phyloP scores from a whole-genome alignment of 306 rosid genomes.

The Carpinus viminea region DNA sequence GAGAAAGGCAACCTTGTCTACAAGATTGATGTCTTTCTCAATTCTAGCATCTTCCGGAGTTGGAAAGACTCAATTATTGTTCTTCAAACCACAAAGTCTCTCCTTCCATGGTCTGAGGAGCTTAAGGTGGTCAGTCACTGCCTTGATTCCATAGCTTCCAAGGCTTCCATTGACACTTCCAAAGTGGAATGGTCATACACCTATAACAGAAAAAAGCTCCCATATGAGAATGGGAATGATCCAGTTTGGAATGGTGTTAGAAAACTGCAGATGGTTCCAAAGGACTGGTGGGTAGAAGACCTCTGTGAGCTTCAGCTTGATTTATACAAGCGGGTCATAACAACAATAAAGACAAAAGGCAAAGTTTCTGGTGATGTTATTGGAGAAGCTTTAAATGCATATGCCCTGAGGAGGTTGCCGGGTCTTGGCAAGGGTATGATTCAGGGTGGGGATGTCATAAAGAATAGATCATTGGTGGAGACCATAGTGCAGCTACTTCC shows the following conservation, averaged over 20 bases:
- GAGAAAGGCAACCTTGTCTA: slow-evolving; percentile 92
- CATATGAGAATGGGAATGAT: slow-evolving; percentile 71
- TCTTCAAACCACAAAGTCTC: slow-evolving; percentile 79
- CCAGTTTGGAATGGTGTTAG: slow-evolving; percentile 68
- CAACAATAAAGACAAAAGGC: slow-evolving; percentile 61
- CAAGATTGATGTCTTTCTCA: slow-evolving; percentile 95
- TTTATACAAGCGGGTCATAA: slow-evolving; percentile 64
- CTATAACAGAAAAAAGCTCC: slow-evolving; percentile 77
- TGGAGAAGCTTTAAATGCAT: slow-evolving; percentile 86
- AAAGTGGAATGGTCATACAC: slow-evolving; percentile 97
- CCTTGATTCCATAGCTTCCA: slow-evolving; percentile 88
- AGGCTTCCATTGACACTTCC: slow-evolving; percentile 78
- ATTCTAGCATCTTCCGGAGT: slow-evolving; percentile 85
- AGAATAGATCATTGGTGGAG: slow-evolving; percentile 60
- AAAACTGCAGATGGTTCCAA: slow-evolving; percentile 72
- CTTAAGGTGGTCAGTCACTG: slow-evolving; percentile 77
- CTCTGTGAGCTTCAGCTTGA: slow-evolving; percentile 88
- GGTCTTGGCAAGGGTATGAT: slow-evolving; percentile 67
- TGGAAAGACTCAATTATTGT: slow-evolving; percentile 96
- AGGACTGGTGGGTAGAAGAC: slow-evolving; percentile 99
- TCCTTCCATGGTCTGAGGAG: slow-evolving; percentile 95
- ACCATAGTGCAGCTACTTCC: slow-evolving; percentile 69
- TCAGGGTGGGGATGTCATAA: slow-evolving; percentile 61
- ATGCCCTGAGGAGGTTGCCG: slow-evolving; percentile 62
- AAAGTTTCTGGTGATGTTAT: slow-evolving; percentile 52